Conservation (phyloP, 208 protist species). For the Acanthamoeba polyphaga region DNA sequence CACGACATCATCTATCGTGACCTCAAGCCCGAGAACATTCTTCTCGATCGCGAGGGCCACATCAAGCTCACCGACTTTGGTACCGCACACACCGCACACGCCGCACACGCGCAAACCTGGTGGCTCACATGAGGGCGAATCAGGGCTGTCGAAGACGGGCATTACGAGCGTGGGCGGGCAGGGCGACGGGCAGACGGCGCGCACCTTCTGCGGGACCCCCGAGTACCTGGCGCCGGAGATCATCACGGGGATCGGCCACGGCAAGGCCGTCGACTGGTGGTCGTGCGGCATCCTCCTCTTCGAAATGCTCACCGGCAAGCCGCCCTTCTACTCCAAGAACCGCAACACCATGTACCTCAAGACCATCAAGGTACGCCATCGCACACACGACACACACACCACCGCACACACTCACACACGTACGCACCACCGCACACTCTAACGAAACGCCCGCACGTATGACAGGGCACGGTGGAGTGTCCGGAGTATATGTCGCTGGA, state of each 20-base stretch:
- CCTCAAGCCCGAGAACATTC: constrained; percentile 88
- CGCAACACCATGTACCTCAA: constrained; percentile 75
- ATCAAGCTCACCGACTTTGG: constrained; percentile 87
- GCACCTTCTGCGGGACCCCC: constrained; percentile 89
- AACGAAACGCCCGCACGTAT: not conserved
- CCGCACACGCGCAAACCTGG: not conserved
- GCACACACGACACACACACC: not conserved
- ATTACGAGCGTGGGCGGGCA: constrained; percentile 81
- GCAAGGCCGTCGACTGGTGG: constrained; percentile 98
- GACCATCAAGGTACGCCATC: constrained; percentile 59
- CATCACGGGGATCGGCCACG: constrained; percentile 94
- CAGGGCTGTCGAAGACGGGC: constrained; percentile 81
- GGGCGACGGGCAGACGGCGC: constrained; percentile 47
- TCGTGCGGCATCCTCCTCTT: constrained; percentile 96
- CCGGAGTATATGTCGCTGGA: constrained; percentile 77
- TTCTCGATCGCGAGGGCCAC: constrained; percentile 84
- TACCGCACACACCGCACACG: constrained; percentile 68
- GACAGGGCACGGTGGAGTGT: constrained; percentile 76
- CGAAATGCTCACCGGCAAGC: constrained; percentile 91
- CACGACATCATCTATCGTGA: constrained; percentile 93
- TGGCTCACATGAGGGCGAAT: not conserved
- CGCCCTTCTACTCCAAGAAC: constrained; percentile 95
- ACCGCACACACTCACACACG: not conserved
- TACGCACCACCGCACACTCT: not conserved
- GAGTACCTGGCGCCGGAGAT: constrained; percentile 95